These are phyloP conservation scores for Cystobasidiopsis lactophilus DNA, from an alignment of 768 basidiomycete species.

Conservation along the genomic window DNA sequence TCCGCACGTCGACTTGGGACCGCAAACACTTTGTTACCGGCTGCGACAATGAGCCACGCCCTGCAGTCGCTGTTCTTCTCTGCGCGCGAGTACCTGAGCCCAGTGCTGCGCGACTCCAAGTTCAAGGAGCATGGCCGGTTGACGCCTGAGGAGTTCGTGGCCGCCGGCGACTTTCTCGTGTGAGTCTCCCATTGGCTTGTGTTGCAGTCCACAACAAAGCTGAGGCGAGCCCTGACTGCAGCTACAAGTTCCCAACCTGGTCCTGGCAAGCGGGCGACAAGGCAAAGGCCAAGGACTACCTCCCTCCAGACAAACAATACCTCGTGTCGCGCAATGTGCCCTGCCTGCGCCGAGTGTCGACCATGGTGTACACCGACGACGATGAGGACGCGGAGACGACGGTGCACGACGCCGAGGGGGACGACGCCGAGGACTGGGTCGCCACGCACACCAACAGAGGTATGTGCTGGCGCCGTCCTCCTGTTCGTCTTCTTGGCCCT, in stretches of 20 bases:
- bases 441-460: slow-evolving; percentile 75
- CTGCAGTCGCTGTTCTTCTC: slow-evolving; percentile 38
- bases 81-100: slow-evolving; percentile 70
- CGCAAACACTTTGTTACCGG: too few relatives aligned
- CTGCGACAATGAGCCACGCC: too few relatives aligned
- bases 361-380: slow-evolving; percentile 51
- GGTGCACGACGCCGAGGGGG: slow-evolving; percentile 48
- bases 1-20: too few relatives aligned
- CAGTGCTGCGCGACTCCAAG: slow-evolving; percentile 78
- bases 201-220: slow-evolving; percentile 63
- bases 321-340: slow-evolving; percentile 90
- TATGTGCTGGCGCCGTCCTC: slow-evolving; percentile 9
- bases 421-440: slow-evolving; percentile 73
- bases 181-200: neutral
- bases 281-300: slow-evolving; percentile 64
- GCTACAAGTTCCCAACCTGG: slow-evolving; percentile 98
- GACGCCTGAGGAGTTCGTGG: slow-evolving; percentile 56
- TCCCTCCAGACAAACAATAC: slow-evolving; percentile 92
- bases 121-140: slow-evolving; percentile 88
- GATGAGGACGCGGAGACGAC: slow-evolving; percentile 92
- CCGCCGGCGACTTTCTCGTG: neutral
- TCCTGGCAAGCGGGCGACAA: slow-evolving; percentile 87
- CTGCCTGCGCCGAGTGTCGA: slow-evolving; percentile 75
- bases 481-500: neutral
- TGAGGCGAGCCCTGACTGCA: slow-evolving; percentile 34